phyloP scores from a whole-genome alignment of 495 filamentous ascomycete genomes.

The Amphirosellinia nigrospora region DNA sequence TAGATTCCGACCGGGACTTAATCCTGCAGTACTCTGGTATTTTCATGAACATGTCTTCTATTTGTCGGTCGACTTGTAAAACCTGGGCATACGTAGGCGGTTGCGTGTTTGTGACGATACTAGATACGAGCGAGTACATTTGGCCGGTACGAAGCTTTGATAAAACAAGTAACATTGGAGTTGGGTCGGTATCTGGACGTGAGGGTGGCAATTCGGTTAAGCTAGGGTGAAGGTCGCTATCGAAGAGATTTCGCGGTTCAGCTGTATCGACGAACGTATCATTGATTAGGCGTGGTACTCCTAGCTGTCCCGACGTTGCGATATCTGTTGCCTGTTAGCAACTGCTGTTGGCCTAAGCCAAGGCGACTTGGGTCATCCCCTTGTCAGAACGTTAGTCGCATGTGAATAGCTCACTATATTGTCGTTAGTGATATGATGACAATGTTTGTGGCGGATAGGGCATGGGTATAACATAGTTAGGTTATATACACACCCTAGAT shows the following conservation, averaged over 20 bases:
- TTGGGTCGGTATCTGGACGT: slow-evolving; percentile 45
- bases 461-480: not conserved
- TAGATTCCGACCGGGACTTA: slow-evolving; percentile 29
- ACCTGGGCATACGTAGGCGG: slow-evolving; percentile 40
- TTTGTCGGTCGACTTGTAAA: slow-evolving; percentile 39
- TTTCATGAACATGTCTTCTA: slow-evolving; percentile 34
- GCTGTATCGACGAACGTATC: slow-evolving; percentile 42
- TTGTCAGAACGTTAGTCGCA: slow-evolving; percentile 8
- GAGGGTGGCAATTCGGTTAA: slow-evolving; percentile 43
- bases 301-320: slow-evolving; percentile 42
- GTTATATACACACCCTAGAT: slow-evolving; percentile 26
- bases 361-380: not conserved
- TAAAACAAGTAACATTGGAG: slow-evolving; percentile 33
- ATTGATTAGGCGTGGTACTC: slow-evolving; percentile 45
- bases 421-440: slow-evolving; percentile 9
- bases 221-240: slow-evolving; percentile 43
- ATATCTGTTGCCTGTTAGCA: slow-evolving; percentile 38
- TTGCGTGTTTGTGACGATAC: slow-evolving; percentile 31
- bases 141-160: slow-evolving; percentile 36
- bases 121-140: slow-evolving; percentile 35
- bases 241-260: slow-evolving; percentile 46
- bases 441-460: not conserved
- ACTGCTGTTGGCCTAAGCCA: not conserved
- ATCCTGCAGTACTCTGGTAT: slow-evolving; percentile 35
- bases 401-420: slow-evolving; percentile 13